phyloP scores from a whole-genome alignment of 805 yeast species.

The Zygosaccharomyces rouxii region DNA sequence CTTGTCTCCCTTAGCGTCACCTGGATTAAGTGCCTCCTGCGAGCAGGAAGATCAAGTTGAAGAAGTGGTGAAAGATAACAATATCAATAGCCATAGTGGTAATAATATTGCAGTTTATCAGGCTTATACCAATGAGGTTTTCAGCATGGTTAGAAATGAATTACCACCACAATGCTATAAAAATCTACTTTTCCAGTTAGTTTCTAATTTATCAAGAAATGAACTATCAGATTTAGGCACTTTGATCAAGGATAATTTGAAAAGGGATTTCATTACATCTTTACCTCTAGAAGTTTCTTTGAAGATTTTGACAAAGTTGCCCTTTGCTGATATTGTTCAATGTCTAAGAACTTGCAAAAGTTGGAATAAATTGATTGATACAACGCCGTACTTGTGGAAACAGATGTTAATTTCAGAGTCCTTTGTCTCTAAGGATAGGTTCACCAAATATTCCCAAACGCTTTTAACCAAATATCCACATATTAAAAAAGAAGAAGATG shows the following conservation, averaged over 20 bases:
- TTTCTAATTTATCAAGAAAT: constrained; percentile 28
- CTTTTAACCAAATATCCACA: constrained; percentile 26
- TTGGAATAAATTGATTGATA: constrained; percentile 67
- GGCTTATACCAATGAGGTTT: constrained; percentile 16
- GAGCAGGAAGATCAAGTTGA: constrained; percentile 6
- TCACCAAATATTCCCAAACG: constrained; percentile 34
- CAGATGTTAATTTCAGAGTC: constrained; percentile 58
- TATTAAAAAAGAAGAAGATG: constrained; percentile 32
- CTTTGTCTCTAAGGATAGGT: constrained; percentile 46
- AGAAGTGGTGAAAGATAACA: neutral
- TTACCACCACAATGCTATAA: constrained; percentile 19
- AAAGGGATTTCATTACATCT: constrained; percentile 64
- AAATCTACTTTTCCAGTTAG: constrained; percentile 26
- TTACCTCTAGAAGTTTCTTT: constrained; percentile 74
- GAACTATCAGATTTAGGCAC: constrained; percentile 32
- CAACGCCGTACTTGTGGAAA: constrained; percentile 66
- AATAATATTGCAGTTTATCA: constrained; percentile 7
- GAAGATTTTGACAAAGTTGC: constrained; percentile 61
- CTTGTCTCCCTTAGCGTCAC: constrained; percentile 34
- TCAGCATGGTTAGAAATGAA: constrained; percentile 15
- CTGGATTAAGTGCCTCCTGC: constrained; percentile 22
- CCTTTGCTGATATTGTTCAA: constrained; percentile 54
- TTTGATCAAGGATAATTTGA: constrained; percentile 40
- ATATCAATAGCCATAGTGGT: neutral
- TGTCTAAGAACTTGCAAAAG: constrained; percentile 59